Percentiles rank a stretch among this genome's conserved stretches.
phyloP scores from a whole-genome alignment of 2,329 filamentous ascomycete genomes.

The Pestalotiopsis fici region DNA sequence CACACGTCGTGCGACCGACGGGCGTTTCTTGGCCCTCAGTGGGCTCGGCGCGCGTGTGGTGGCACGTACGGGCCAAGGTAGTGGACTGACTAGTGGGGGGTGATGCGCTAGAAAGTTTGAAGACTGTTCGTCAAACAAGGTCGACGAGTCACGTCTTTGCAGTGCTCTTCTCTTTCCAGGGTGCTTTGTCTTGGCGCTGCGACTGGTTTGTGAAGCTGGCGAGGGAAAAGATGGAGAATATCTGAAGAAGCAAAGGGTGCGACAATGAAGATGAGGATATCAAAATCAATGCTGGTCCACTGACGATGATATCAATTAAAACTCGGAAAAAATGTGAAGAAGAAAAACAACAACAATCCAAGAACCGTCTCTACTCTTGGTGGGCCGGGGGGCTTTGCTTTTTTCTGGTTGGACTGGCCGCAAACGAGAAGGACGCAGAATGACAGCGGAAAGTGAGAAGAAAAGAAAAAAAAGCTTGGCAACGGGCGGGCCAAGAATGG shows the following conservation, averaged over 20 bases:
- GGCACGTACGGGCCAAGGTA: not conserved
- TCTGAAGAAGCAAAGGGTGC: no score
- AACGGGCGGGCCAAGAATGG: not conserved
- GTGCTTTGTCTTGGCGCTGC: not conserved
- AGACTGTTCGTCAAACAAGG: not conserved
- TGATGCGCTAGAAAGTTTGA: conserved; percentile 3
- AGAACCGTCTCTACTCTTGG: not conserved
- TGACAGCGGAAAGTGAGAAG: not conserved
- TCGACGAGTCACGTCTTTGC: not conserved
- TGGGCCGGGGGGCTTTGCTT: not conserved
- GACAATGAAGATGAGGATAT: no score
- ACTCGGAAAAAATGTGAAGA: no score
- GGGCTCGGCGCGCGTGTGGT: not conserved
- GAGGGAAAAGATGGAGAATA: no score
- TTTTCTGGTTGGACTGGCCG: not conserved
- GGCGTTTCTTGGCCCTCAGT: not conserved
- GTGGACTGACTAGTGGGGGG: not conserved
- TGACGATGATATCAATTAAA: no score
- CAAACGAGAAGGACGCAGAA: not conserved
- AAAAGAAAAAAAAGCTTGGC: not conserved
- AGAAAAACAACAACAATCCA: no score
- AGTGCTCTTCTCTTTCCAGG: not conserved
- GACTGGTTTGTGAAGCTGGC: not conserved
- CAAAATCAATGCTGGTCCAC: no score
- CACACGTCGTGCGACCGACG: not conserved